These are phyloP conservation scores for Penicillium paxilli DNA, from an alignment of 495 filamentous ascomycete species.

Conservation along the genomic window DNA sequence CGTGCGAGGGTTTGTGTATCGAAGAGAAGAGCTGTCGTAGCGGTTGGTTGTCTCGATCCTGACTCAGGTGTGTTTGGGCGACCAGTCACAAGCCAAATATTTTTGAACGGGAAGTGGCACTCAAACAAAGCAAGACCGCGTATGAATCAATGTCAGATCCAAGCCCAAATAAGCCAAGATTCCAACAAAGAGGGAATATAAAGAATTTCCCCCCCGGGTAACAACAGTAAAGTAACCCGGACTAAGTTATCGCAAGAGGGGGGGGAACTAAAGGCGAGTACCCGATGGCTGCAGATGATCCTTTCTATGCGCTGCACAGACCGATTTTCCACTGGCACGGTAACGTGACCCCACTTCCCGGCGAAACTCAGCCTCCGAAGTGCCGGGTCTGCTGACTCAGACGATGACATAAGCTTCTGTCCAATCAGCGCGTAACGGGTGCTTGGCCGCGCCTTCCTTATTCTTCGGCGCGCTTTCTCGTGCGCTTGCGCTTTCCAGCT, in stretches of 20 bases:
- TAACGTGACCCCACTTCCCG: slow-evolving; percentile 44
- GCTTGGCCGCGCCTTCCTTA: slow-evolving; percentile 34
- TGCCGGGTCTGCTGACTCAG: slow-evolving; percentile 34
- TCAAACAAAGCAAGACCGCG: neutral
- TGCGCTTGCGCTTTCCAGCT: slow-evolving; percentile 1
- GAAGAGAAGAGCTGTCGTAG: slow-evolving; percentile 3
- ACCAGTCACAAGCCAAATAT: neutral
- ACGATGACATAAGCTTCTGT: neutral
- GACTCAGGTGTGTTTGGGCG: slow-evolving; percentile 1
- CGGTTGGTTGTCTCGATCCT: neutral
- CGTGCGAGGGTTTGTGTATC: neutral
- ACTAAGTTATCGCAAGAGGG: neutral
- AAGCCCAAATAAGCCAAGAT: neutral
- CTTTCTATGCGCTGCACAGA: slow-evolving; percentile 11
- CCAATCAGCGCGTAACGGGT: slow-evolving; percentile 41
- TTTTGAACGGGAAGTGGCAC: neutral
- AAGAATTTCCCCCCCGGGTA: neutral
- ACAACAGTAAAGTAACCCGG: neutral
- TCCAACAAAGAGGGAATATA: too few species aligned
- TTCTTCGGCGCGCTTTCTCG: slow-evolving; percentile 34
- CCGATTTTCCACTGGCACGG: slow-evolving; percentile 35
- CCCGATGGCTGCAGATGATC: slow-evolving; percentile 20
- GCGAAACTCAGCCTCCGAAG: slow-evolving; percentile 34
- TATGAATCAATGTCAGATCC: neutral
- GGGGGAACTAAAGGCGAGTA: slow-evolving; percentile 6